phyloP scores from a whole-genome alignment of 2,329 filamentous ascomycete genomes.

The Penicillium sp. region DNA sequence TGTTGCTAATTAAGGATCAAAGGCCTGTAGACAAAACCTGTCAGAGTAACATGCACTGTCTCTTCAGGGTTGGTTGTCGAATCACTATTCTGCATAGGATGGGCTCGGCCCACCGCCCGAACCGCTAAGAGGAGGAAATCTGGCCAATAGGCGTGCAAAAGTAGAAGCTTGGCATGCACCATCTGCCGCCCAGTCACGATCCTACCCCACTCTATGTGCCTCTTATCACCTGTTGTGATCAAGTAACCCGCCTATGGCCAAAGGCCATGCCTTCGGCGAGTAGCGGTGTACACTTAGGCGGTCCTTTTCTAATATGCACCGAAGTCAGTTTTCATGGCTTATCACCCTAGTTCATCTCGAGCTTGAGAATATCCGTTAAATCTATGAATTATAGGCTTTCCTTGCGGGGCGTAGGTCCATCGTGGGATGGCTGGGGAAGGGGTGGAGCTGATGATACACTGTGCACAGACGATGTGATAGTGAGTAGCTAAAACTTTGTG shows the following conservation, averaged over 20 bases:
- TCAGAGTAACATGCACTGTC: background rate
- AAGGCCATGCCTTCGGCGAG: background rate
- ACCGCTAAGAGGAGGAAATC: background rate
- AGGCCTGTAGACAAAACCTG: background rate
- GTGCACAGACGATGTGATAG: background rate
- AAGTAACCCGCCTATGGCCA: background rate
- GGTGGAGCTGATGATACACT: background rate
- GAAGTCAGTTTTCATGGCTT: background rate
- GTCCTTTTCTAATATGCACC: background rate
- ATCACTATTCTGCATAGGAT: background rate
- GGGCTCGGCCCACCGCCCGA: background rate
- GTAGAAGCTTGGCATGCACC: slow-evolving; percentile 5
- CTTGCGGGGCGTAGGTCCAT: background rate
- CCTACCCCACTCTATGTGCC: background rate
- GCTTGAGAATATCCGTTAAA: background rate
- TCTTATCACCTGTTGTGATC: background rate
- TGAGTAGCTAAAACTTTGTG: background rate
- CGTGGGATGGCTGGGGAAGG: background rate
- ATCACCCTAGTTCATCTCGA: background rate
- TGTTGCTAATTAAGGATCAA: slow-evolving; percentile 16
- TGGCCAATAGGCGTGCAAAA: background rate
- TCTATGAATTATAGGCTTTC: no score
- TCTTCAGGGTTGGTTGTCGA: slow-evolving; percentile 6
- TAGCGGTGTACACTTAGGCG: background rate
- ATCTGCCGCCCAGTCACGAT: slow-evolving; percentile 4